Base-by-base conservation (phyloP, 2,329 filamentous ascomycete species). In the Phialocephala subalpina region DNA sequence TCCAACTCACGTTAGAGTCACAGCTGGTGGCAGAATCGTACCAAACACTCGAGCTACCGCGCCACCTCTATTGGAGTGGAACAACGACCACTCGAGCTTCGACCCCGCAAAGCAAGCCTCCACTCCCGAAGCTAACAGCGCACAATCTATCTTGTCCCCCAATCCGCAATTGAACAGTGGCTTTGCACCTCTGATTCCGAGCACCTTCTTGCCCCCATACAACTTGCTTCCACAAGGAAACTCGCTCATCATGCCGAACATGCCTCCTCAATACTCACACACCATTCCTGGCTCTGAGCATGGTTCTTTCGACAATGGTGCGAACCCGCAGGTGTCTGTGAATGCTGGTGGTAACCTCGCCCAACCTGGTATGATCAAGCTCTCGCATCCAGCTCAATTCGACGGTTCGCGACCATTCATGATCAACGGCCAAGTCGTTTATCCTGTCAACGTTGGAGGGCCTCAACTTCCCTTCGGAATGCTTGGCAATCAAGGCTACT, bases 1-100 rank as follows among this genome's bases (percentile, higher is more conserved):
- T 38, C 88, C 88, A 8, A 88, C 87, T 16, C 87, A 90, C 75
- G 84, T 90, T 68, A 85, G 88, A 18, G 88, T 91, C 58, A 91
- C 88, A 22, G 88, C 88, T 66, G 87, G 88, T 65, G 88, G 88
- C 49, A 83, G 87, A 42, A 90, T 91, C 71, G 88, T 91, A 1
- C 88, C 87, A 58, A 90, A 90, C 72, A 89, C 83, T 38, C 82
- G 87, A 52, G 82, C 69, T 55, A 58, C 67, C 36, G 72, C 67
- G 25, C 70, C 72, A 3, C 72, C 73, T 40, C 47, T 59, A 36
- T 73, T 75, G 35, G 72, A 74, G 36, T 74, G 70, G 67, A 76
- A 72, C 60, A 52, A 62, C 33, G 73, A 75, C 12, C 73, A 76
- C 22, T 45, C 62, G 25, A 60, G 60, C 25, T 73, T 73, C 49